These are phyloP conservation scores for Taiozyma sp. DNA, from an alignment of 1,139 yeast genomes.

Conservation along the genomic window DNA sequence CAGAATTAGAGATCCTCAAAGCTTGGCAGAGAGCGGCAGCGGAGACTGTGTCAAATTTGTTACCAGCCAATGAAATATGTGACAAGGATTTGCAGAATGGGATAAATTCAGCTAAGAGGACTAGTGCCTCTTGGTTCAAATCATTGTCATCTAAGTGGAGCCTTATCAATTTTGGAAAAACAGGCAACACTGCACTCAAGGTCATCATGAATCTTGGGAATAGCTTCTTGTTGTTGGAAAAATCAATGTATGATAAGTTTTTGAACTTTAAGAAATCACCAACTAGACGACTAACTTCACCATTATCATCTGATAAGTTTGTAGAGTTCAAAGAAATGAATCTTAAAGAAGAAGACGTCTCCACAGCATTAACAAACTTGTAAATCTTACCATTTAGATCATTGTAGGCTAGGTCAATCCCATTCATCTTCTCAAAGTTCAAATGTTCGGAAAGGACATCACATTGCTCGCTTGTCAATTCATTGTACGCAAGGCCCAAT, in stretches of 20 bases:
- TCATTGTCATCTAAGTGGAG: slow-evolving; percentile 61
- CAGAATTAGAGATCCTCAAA: slow-evolving; percentile 47
- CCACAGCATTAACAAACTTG: slow-evolving; percentile 42
- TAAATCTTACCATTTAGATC: slow-evolving; percentile 53
- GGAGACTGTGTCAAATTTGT: slow-evolving; percentile 45
- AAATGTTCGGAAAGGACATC: slow-evolving; percentile 37
- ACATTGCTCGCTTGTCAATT: slow-evolving; percentile 47
- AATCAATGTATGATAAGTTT: slow-evolving; percentile 56
- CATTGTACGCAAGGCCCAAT: slow-evolving; percentile 68
- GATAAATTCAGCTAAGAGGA: slow-evolving; percentile 54
- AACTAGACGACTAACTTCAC: slow-evolving; percentile 26
- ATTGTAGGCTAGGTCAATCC: slow-evolving; percentile 70
- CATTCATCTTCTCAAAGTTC: slow-evolving; percentile 28
- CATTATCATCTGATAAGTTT: slow-evolving; percentile 31
- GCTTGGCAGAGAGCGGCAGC: slow-evolving; percentile 57
- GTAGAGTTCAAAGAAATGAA: slow-evolving; percentile 52
- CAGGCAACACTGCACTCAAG: slow-evolving; percentile 51
- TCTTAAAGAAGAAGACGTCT: slow-evolving; percentile 31
- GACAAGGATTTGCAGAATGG: slow-evolving; percentile 58
- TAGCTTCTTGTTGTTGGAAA: slow-evolving; percentile 59
- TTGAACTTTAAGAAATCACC: slow-evolving; percentile 41
- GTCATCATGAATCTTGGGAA: slow-evolving; percentile 39
- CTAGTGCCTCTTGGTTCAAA: slow-evolving; percentile 41
- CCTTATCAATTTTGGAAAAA: slow-evolving; percentile 50
- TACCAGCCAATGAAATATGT: slow-evolving; percentile 59